Conservation (phyloP, 2,329 filamentous ascomycete genomes). For the Trichoderma polysporum region DNA sequence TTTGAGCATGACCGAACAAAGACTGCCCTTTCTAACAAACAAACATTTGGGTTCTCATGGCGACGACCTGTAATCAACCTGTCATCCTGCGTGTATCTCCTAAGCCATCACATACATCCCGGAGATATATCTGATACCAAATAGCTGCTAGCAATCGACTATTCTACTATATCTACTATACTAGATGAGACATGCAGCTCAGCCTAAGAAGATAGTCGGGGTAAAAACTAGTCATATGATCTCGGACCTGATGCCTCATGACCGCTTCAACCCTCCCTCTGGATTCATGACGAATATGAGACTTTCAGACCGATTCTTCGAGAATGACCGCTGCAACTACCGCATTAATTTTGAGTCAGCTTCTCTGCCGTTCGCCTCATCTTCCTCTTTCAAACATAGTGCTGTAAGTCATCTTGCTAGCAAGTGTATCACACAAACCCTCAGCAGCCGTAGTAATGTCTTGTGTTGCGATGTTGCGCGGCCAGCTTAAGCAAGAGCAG, state of each 20-base stretch:
- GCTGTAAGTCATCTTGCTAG: not conserved
- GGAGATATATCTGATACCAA: no score
- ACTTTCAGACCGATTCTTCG: not conserved
- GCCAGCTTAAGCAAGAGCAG: not conserved
- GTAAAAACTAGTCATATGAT: not conserved
- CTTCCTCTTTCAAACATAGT: not conserved
- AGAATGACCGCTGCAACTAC: not conserved
- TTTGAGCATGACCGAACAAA: no score
- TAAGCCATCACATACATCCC: no score
- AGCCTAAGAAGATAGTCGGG: not conserved
- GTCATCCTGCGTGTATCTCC: no score
- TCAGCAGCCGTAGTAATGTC: not conserved
- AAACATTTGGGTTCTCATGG: no score
- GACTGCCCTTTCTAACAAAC: no score
- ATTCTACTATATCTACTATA: no score
- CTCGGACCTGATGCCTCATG: not conserved
- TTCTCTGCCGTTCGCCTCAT: not conserved
- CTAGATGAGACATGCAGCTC: not conserved
- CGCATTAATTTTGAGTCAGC: not conserved
- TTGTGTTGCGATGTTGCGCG: not conserved
- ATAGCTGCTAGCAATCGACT: no score
- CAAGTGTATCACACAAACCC: not conserved
- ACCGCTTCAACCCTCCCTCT: not conserved
- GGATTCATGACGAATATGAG: not conserved
- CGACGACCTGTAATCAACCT: no score